Evolutionary conservation across 2,329 filamentous ascomycete genomes (phyloP), one percentile per base, ranked within the genome.

Genomic region (Aspergillus texensis): DNA sequence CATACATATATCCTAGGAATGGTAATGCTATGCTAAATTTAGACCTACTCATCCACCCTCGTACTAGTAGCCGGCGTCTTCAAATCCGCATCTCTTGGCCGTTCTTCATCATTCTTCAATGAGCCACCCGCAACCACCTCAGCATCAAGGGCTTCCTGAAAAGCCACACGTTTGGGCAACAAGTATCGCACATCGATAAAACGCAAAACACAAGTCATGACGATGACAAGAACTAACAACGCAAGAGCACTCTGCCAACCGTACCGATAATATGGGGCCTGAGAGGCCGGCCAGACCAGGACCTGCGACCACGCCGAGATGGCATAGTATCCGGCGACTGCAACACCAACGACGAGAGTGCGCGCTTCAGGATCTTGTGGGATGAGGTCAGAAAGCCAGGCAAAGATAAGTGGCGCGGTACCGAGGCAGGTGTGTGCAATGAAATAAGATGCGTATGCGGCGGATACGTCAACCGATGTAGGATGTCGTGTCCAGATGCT

Each of bases 301-400:
- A 55, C 52, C 32, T 55, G 52, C 12, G 52, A 55, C 52, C 52
- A 55, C 11, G 32, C 52, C 32, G 52, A 55, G 9, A 54, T 54
- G 3, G 52, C 52, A 36, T 54, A 54, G 52, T 54, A 54, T 28
- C 52, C 52, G 4, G 52, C 52, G 6, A 54, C 52, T 4, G 52
- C 52, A 11, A 54, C 52, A 24, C 52, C 52, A 10, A 54, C 52
- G 52, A 54, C 21, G 30, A 54, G 52, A 2, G 52, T 36, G 52
- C 52, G 52, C 28, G 52, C 52, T 24, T 54, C 52, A 14, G 52
- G 52, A 10, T 54, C 52, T 19, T 54, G 52, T 4, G 52, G 52
- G 12, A 54, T 54, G 19, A 54, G 30, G 6, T 54, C 52, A 3
- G 52, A 4, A n/a, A 54, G 32, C 52, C 52, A 54, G 10, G 52